Evolutionary conservation across 371 early-diverging fungal genomes (phyloP).

Genomic region (Synchytrium microbalum): DNA sequence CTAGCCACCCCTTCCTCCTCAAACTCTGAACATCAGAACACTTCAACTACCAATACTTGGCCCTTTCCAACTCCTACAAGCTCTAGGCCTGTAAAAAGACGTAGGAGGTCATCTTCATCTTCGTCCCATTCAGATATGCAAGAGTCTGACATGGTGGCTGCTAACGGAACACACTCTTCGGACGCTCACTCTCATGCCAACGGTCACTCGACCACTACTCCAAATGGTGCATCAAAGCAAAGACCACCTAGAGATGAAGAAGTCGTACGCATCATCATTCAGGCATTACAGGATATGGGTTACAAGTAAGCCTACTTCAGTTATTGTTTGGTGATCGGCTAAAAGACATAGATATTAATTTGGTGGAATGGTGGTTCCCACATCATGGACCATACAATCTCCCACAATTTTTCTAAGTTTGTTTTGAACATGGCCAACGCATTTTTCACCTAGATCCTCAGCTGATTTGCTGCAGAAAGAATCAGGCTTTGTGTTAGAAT

Average conservation of each 20-base stretch:
- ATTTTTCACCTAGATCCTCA: constrained; percentile 37
- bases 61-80: no score
- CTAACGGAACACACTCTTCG: no score
- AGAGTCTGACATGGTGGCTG: no score
- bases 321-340: background rate
- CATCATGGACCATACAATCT: constrained; percentile 3
- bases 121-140: no score
- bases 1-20: no score
- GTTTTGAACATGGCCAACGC: background rate
- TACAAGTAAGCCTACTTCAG: constrained; percentile 52
- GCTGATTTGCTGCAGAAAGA: constrained; percentile 59
- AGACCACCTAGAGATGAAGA: constrained; percentile 60
- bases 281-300: constrained; percentile 74
- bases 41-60: no score
- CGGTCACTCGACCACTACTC: no score
- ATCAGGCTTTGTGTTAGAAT: constrained; percentile 63
- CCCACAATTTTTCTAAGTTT: background rate
- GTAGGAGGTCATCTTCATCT: no score
- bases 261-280: constrained; percentile 75
- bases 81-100: no score
- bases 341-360: background rate
- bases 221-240: no score
- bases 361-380: background rate
- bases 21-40: no score
- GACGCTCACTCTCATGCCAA: no score